These are phyloP conservation scores for Drechslerella coelobrocha DNA, from an alignment of 2,329 filamentous ascomycete species.

Conservation along the genomic window DNA sequence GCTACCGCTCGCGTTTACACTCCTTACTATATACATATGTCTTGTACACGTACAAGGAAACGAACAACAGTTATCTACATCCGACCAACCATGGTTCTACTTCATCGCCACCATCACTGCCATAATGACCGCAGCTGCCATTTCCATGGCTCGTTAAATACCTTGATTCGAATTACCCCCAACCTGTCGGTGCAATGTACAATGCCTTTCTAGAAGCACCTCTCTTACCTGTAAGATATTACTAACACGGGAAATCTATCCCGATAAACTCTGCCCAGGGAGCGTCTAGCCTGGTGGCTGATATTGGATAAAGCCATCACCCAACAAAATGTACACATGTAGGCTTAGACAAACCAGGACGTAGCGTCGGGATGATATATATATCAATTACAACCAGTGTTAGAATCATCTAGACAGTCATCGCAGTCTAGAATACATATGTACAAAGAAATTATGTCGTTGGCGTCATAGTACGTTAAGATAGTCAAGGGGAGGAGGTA, in stretches of 20 bases:
- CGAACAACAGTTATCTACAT: background rate
- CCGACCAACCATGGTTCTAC: conserved; percentile 12
- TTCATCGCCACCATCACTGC: conserved; percentile 28
- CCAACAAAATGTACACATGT: no score
- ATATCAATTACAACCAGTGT: no score
- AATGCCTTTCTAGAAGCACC: no score
- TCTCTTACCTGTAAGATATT: no score
- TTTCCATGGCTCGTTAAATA: conserved; percentile 7
- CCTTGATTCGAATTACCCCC: background rate
- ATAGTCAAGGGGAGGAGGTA: background rate
- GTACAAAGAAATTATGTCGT: conserved; percentile 15
- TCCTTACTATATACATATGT: conserved; percentile 23
- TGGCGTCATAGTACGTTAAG: conserved; percentile 8
- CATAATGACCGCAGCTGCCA: conserved; percentile 18
- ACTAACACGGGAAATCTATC: no score
- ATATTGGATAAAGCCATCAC: no score
- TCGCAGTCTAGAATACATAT: conserved; percentile 11
- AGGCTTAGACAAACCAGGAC: no score
- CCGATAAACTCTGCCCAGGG: no score
- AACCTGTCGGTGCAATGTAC: background rate
- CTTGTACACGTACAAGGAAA: conserved; percentile 8
- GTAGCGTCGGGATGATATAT: background rate
- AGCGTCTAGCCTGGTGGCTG: no score
- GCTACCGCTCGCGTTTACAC: conserved; percentile 12
- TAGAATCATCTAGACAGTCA: conserved; percentile 4